These are phyloP conservation scores for Chrysoporthe deuterocubensis DNA, from an alignment of 2,329 filamentous ascomycete genomes.

Conservation along the genomic window DNA sequence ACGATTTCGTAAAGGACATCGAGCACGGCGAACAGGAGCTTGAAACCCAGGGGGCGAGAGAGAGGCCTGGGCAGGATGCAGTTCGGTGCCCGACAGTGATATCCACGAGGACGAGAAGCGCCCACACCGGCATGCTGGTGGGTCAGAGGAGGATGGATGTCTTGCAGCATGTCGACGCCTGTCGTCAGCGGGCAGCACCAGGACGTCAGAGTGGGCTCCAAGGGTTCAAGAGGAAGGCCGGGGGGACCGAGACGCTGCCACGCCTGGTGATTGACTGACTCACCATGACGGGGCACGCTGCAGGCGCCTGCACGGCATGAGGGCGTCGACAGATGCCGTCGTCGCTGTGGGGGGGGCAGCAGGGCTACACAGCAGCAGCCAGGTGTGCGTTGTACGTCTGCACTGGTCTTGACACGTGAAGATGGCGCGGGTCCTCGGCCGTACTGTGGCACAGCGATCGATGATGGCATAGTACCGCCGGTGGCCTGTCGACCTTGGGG, in stretches of 20 bases:
- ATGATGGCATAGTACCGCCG: neutral
- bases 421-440: neutral
- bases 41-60: neutral
- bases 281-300: neutral
- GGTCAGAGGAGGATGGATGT: neutral
- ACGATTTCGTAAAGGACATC: conserved; percentile 1
- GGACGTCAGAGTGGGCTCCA: neutral
- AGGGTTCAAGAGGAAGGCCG: neutral
- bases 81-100: conserved; percentile 5
- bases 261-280: neutral
- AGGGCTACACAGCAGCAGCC: too few species aligned
- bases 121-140: neutral
- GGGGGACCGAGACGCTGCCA: neutral
- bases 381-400: too few species aligned
- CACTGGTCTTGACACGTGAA: neutral
- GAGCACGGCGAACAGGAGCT: neutral
- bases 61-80: neutral
- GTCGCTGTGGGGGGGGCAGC: neutral
- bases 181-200: neutral
- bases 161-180: neutral
- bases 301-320: neutral
- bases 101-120: neutral
- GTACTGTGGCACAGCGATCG: neutral
- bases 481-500: neutral
- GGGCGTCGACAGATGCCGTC: neutral